Evolutionary conservation across 768 basidiomycete species (phyloP).

Genomic region (Lactarius quietus): DNA sequence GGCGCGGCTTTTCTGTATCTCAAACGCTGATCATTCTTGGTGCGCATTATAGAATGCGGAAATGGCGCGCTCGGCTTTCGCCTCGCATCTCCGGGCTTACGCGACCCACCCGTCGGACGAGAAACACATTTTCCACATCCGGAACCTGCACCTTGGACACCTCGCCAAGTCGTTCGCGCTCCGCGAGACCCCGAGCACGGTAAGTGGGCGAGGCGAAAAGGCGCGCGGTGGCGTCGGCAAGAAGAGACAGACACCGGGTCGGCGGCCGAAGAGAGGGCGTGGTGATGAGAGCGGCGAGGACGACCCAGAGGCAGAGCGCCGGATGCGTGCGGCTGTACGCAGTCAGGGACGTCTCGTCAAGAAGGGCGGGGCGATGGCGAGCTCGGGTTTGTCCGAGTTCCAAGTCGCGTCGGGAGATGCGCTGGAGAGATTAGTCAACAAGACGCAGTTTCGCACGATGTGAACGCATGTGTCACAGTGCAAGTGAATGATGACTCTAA

Average conservation of each 20-base stretch:
- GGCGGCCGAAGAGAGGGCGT: conserved; percentile 17
- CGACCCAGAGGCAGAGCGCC: conserved; percentile 60
- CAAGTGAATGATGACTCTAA: neutral
- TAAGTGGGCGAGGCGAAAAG: conserved; percentile 30
- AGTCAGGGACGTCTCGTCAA: conserved; percentile 77
- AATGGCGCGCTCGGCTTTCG: conserved; percentile 79
- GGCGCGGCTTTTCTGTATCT: no score
- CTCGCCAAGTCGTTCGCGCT: conserved; percentile 88
- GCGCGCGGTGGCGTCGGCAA: conserved; percentile 19
- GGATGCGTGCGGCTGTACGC: conserved; percentile 86
- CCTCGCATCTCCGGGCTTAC: conserved; percentile 93
- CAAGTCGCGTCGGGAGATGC: conserved; percentile 64
- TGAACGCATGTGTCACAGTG: neutral
- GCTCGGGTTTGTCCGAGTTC: conserved; percentile 66
- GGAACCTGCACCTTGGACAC: conserved; percentile 92
- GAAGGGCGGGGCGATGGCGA: conserved; percentile 71
- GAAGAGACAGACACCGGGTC: conserved; percentile 5
- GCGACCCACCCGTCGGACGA: conserved; percentile 94
- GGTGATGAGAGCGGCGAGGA: conserved; percentile 23
- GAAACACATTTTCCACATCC: conserved; percentile 96
- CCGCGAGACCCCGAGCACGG: conserved; percentile 68
- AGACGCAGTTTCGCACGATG: neutral
- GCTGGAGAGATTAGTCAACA: conserved; percentile 55
- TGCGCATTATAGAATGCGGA: conserved; percentile 59
- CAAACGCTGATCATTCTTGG: neutral